phyloP scores from a whole-genome alignment of 2,329 filamentous ascomycete genomes.

The Scleromitrula shiraiana region DNA sequence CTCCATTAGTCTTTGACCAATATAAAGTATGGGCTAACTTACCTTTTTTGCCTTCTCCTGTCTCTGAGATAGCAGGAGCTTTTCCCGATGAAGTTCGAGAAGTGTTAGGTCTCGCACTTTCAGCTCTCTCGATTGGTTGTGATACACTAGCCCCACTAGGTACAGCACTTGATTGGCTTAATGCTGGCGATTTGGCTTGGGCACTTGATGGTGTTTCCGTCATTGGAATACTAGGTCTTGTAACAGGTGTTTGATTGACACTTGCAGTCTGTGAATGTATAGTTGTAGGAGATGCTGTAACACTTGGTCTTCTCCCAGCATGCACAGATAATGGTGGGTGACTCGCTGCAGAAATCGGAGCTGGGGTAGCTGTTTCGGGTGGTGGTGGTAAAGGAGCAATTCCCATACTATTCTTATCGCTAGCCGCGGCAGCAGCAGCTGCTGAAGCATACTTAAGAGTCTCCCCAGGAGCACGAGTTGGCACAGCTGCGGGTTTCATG shows the following conservation, averaged over 20 bases:
- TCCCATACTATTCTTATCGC: slow-evolving; percentile 82
- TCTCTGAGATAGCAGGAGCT: slow-evolving; percentile 33
- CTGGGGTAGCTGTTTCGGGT: slow-evolving; percentile 55
- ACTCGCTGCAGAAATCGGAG: slow-evolving; percentile 34
- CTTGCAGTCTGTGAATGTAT: slow-evolving; percentile 39
- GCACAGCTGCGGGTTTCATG: slow-evolving; percentile 91
- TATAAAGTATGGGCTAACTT: slow-evolving; percentile 16
- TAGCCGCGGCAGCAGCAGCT: slow-evolving; percentile 85
- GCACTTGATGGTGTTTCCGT: slow-evolving; percentile 30
- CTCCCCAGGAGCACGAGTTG: slow-evolving; percentile 77
- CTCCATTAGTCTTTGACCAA: slow-evolving; percentile 15
- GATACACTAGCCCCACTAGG: slow-evolving; percentile 36
- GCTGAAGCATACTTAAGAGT: slow-evolving; percentile 95
- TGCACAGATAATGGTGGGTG: slow-evolving; percentile 31
- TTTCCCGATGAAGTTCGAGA: slow-evolving; percentile 24
- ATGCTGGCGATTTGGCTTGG: slow-evolving; percentile 44
- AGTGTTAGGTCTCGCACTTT: slow-evolving; percentile 24
- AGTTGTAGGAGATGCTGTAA: slow-evolving; percentile 49
- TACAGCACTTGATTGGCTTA: slow-evolving; percentile 36
- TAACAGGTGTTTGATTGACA: slow-evolving; percentile 28
- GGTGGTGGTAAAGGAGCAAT: slow-evolving; percentile 91
- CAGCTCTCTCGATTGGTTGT: slow-evolving; percentile 39
- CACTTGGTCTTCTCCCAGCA: slow-evolving; percentile 42
- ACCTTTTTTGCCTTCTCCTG: slow-evolving; percentile 40
- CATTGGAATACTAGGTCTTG: slow-evolving; percentile 31